Evolutionary conservation across 1,139 yeast species (phyloP).

Genomic region (Arxiozyma slooffiae): DNA sequence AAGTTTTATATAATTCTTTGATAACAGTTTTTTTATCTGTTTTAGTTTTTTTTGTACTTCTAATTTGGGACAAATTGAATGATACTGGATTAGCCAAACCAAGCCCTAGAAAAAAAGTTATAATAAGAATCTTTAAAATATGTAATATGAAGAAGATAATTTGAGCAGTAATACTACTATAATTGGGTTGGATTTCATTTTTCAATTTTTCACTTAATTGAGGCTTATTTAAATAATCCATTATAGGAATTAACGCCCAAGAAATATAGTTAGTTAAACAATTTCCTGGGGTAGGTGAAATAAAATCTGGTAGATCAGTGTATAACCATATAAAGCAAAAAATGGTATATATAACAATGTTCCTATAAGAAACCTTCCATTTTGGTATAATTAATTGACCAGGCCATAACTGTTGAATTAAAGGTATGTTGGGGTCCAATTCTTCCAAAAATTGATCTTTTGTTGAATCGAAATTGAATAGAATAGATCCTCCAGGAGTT

Average conservation of each 20-base stretch:
- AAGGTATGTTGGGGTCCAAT: conserved; percentile 39
- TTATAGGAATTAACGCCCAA: conserved; percentile 26
- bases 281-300: conserved; percentile 86
- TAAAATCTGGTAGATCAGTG: conserved; percentile 80
- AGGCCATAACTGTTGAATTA: conserved; percentile 65
- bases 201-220: conserved; percentile 39
- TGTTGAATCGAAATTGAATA: conserved; percentile 55
- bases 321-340: conserved; percentile 58
- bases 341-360: conserved; percentile 37
- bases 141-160: conserved; percentile 63
- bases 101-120: conserved; percentile 49
- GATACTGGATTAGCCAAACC: conserved; percentile 74
- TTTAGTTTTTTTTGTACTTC: conserved; percentile 19
- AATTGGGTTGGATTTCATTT: conserved; percentile 37
- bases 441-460: conserved; percentile 35
- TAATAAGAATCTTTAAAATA: conserved; percentile 46
- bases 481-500: conserved; percentile 70
- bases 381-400: conserved; percentile 81
- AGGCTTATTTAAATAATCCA: conserved; percentile 33
- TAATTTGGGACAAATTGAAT: conserved; percentile 35
- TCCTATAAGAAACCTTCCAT: conserved; percentile 53
- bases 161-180: conserved; percentile 44
- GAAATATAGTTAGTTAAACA: conserved; percentile 60
- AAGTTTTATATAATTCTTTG: conserved; percentile 35
- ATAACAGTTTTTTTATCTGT: conserved; percentile 6